These are phyloP conservation scores for Corymbia citriodora DNA, from an alignment of 441 rosid species.

Conservation along the genomic window DNA sequence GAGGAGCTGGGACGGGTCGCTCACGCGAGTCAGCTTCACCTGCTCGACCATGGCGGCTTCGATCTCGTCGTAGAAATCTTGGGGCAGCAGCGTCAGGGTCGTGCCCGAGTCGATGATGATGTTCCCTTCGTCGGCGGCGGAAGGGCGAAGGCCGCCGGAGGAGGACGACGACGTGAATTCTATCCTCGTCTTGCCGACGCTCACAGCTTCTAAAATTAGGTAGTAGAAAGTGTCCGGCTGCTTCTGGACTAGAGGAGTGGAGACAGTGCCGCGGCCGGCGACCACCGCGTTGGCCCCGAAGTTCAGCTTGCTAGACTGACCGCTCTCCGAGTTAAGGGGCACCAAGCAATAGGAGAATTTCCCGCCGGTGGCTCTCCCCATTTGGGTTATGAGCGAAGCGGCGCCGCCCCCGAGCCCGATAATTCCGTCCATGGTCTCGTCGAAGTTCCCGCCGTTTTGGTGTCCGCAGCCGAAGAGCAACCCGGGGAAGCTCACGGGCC, in stretches of 20 bases:
- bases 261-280: slow-evolving; percentile 21
- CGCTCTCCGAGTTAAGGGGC: not conserved
- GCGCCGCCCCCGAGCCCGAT: slow-evolving; percentile 37
- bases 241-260: slow-evolving; percentile 22
- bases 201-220: slow-evolving; percentile 27
- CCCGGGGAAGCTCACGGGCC: slow-evolving; percentile 2
- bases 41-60: slow-evolving; percentile 10
- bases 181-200: slow-evolving; percentile 19
- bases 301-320: slow-evolving; percentile 19
- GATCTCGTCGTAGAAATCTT: slow-evolving; percentile 7
- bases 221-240: not conserved
- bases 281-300: slow-evolving; percentile 21
- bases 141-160: not conserved
- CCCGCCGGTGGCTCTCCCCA: slow-evolving; percentile 19
- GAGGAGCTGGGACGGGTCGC: not conserved
- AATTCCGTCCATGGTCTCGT: slow-evolving; percentile 13
- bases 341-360: slow-evolving; percentile 45
- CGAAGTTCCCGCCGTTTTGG: slow-evolving; percentile 17
- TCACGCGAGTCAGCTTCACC: not conserved
- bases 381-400: slow-evolving; percentile 25
- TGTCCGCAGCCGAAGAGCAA: slow-evolving; percentile 38
- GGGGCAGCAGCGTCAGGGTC: slow-evolving; percentile 23
- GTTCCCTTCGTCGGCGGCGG: slow-evolving; percentile 12
- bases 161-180: not conserved
- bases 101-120: slow-evolving; percentile 50